Conservation (phyloP, 2,329 filamentous ascomycete genomes). For the Sporothrix sp. region DNA sequence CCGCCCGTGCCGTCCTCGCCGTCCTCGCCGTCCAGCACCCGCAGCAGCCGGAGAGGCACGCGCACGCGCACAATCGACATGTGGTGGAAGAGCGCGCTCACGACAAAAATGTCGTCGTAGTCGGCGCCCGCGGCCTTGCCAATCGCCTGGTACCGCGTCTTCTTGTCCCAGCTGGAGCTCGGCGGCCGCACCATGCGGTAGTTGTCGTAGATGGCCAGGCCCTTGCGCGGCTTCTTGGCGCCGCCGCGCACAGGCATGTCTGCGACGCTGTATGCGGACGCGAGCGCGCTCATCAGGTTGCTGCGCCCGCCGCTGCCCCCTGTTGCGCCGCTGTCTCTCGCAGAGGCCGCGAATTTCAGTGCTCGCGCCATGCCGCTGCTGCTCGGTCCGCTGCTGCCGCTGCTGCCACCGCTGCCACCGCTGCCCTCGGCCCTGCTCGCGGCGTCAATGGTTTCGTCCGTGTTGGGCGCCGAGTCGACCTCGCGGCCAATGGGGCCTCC, state of each 20-base stretch:
- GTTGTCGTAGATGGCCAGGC: constrained; percentile 49
- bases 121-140: constrained; percentile 37
- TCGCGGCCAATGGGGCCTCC: constrained; percentile 56
- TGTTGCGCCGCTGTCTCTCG: not conserved
- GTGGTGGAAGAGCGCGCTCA: constrained; percentile 54
- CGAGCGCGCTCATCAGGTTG: constrained; percentile 1
- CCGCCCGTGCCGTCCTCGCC: constrained; percentile 17
- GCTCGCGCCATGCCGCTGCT: not conserved
- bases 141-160: constrained; percentile 48
- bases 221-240: constrained; percentile 43
- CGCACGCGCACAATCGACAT: constrained; percentile 47
- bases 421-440: constrained; percentile 33
- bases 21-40: constrained; percentile 40
- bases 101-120: constrained; percentile 52
- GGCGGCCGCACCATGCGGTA: constrained; percentile 54
- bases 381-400: not conserved
- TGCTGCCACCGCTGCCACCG: not conserved
- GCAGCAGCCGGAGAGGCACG: constrained; percentile 44
- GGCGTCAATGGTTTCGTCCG: constrained; percentile 32
- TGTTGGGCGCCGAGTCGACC: constrained; percentile 30
- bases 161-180: constrained; percentile 49
- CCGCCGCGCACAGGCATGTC: not conserved
- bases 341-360: not conserved
- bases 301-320: not conserved
- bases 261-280: not conserved